Percentiles rank a stretch among this genome's conserved stretches.
phyloP scores from a whole-genome alignment of 345 rosid species.

The Syzygium aqueum region DNA sequence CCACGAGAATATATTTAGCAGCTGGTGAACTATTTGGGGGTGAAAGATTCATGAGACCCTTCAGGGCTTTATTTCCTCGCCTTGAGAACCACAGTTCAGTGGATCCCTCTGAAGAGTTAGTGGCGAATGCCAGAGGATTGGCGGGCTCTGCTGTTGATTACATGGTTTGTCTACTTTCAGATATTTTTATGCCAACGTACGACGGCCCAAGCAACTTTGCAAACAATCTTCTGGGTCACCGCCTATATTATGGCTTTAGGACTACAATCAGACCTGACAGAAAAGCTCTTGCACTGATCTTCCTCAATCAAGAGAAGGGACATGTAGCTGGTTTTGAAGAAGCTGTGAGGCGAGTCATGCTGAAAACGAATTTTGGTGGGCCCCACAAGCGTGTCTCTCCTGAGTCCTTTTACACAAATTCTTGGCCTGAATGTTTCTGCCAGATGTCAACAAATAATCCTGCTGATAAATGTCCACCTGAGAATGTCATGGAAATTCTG shows the following conservation, averaged over 20 bases:
- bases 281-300: conserved; percentile 79
- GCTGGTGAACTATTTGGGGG: conserved; percentile 98
- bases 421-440: conserved; percentile 99
- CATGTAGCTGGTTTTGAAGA: conserved; percentile 56
- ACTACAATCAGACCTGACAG: conserved; percentile 93
- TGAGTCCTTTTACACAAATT: conserved; percentile 94
- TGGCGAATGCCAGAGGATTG: conserved; percentile 53
- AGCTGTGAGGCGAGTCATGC: conserved; percentile 78
- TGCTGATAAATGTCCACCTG: conserved; percentile 87
- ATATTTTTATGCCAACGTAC: conserved; percentile 95
- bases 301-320: conserved; percentile 71
- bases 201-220: conserved; percentile 99
- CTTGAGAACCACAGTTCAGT: conserved; percentile 94
- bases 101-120: conserved; percentile 64
- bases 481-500: conserved; percentile 62
- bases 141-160: conserved; percentile 99
- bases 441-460: conserved; percentile 50
- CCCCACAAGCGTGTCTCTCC: conserved; percentile 84
- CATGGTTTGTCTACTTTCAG: conserved; percentile 97
- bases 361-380: conserved; percentile 82
- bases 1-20: conserved; percentile 86
- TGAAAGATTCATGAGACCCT: conserved; percentile 82
- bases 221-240: conserved; percentile 94
- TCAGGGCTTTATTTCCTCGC: conserved; percentile 65
- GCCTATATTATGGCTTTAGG: conserved; percentile 95